Evolutionary conservation across 2,329 filamentous ascomycete genomes (phyloP), one percentile per base, ranked within the genome.

Genomic region (Sarocladium brachiariae): DNA sequence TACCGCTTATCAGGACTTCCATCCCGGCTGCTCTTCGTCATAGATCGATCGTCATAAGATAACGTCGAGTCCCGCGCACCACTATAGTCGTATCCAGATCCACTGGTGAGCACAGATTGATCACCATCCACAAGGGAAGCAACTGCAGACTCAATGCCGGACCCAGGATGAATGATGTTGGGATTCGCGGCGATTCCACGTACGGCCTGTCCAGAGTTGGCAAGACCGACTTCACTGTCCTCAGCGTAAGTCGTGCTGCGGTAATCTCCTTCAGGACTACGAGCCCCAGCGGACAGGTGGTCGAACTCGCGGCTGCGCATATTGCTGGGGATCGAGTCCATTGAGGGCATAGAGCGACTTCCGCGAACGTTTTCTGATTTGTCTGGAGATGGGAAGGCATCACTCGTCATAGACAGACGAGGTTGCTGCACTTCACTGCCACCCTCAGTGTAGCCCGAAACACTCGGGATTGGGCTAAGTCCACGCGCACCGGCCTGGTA

Each of bases 381-480:
- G 25, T 76, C 78, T 1, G 80, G 73, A 1, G 86, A 86, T 1
- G 84, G 83, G 24, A 83, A 70, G 1, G 77, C 80, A n/a, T 75
- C 77, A 18, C 70, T 71, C 27, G 77, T 69, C 52, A 74, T 69
- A 1, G 81, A 80, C 52, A 84, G 76, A 46, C 78, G 78, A 58
- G 78, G 79, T 25, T 69, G 68, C 30, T 75, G 75, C 24, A 71
- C 70, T 54, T 83, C 77, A 59, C 75, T 83, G 50, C 81, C 81
- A 43, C 82, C 81, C 59, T 90, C 83, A 3, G 81, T 85, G 60
- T 90, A 92, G 55, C 91, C 93, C 10, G 89, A 92, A 14, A 96
- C 88, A 59, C 91, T 96, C 58, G 93, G 91, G 53, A 95, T 91
- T 0, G 92, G 92, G 62, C 91, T 96, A 46, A 95, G 70, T 10